Percentiles rank a stretch among this genome's conserved stretches.
These are phyloP conservation scores for Debaryomyces singareniensis DNA, from an alignment of 1,139 yeast species.

Conservation along the genomic window DNA sequence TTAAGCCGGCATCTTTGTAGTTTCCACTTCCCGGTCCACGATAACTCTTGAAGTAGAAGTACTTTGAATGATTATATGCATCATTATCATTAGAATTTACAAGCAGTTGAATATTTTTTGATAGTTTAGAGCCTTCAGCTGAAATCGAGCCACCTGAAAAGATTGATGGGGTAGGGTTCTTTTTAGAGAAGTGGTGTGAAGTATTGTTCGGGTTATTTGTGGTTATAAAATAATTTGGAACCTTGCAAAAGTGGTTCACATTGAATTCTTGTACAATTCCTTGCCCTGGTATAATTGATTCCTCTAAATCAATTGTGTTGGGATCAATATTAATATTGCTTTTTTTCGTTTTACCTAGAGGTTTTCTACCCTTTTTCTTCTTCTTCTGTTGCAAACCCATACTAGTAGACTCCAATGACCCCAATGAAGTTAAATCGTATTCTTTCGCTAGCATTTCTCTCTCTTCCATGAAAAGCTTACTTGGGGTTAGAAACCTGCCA, in stretches of 20 bases:
- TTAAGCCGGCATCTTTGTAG: constrained; percentile 40
- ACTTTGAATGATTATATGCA: constrained; percentile 27
- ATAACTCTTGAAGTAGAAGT: constrained; percentile 34
- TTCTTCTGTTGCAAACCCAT: constrained; percentile 3
- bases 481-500: constrained; percentile 19
- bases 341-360: constrained; percentile 27
- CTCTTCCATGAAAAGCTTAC: constrained; percentile 26
- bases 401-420: constrained; percentile 11
- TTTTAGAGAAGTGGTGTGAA: constrained; percentile 11
- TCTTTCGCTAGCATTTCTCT: constrained; percentile 24
- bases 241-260: constrained; percentile 35
- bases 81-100: constrained; percentile 32
- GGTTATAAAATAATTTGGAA: constrained; percentile 37
- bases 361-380: constrained; percentile 16
- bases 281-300: constrained; percentile 40
- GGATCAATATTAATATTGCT: constrained; percentile 32
- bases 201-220: constrained; percentile 12
- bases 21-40: constrained; percentile 46
- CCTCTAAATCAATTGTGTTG: constrained; percentile 32
- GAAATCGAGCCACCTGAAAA: constrained; percentile 10
- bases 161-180: constrained; percentile 4
- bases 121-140: constrained; percentile 19
- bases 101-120: constrained; percentile 32
- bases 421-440: constrained; percentile 18
- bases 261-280: constrained; percentile 41